Base-by-base conservation (phyloP, 2,329 filamentous ascomycete species). In the Cercospora sp. region DNA sequence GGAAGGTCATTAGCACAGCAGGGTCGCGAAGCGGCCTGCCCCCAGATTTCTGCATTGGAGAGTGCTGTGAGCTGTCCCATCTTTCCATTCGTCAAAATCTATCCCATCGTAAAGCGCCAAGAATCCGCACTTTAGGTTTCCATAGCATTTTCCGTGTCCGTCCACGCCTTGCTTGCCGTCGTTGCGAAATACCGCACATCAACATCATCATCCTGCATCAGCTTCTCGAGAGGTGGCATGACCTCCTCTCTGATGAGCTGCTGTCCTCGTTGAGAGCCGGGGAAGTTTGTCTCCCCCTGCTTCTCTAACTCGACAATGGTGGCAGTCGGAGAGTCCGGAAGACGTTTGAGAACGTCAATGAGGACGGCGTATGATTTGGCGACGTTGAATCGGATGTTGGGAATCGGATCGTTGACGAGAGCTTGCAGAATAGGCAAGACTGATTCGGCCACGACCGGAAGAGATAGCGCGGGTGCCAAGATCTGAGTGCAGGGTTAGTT, bases 321-420 rank as follows among this genome's bases (percentile, higher is more conserved):
- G 43, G 73, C 70, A 49, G 70, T 75, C 70, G 93, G 93, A 77
- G 95, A 87, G 65, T 94, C 91, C 2, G 95, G 94, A 66, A 99
- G 86, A 74, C 93, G 91, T 81, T 94, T 93, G 77, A 99, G 86
- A n/a, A 94, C 93, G 74, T 91, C 90, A 76, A 98, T 93, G 68
- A 99, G 85, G 62, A 95, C 90, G 24, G 89, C 89, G 79, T 98
- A 99, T 58, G 95, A 98, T 85, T 99, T 99, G 75, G 95, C 95
- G 59, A 99, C 95, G 81, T 99, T 99, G 87, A 99, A 99, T 62
- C 95, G 93, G 79, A 99, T 99, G 83, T 99, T 99, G 74, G 95
- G 95, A 71, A 99, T 99, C 55, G 96, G 93, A 78, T 99, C 95
- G 57, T 88, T 87, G 63, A 96, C 93, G 65, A 99, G 91, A 83